Conservation (phyloP, 129 eudicot genomes). For the Centella asiatica region DNA sequence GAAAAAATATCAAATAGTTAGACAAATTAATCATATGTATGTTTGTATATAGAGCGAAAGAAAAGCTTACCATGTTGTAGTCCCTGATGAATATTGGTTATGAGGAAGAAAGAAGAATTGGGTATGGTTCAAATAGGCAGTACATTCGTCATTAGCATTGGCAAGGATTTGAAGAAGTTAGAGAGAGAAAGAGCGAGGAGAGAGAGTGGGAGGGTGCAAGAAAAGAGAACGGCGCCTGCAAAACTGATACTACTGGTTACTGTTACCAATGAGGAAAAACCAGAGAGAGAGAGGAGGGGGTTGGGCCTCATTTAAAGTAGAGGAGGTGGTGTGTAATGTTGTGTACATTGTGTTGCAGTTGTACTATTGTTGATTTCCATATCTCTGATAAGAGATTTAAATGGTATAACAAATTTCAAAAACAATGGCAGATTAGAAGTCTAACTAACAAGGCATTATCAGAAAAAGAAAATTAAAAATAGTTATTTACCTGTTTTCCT, state of each 20-base stretch:
- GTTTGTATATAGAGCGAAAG: not conserved
- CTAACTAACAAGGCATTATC: not conserved
- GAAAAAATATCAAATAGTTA: constrained; percentile 5
- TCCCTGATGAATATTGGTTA: not conserved
- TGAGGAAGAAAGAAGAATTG: not conserved
- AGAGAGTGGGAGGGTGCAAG: constrained; percentile 8
- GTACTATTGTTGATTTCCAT: not conserved
- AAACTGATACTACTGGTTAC: constrained; percentile 16
- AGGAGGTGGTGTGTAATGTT: constrained; percentile 4
- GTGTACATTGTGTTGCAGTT: constrained; percentile 7
- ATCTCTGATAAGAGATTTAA: not conserved
- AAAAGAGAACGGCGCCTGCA: constrained; percentile 55
- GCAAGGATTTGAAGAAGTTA: not conserved
- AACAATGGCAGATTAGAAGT: too few species aligned
- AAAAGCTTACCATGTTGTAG: constrained; percentile 21
- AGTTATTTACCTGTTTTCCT: too few species aligned
- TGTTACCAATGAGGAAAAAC: constrained; percentile 32
- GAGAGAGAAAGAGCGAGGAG: not conserved
- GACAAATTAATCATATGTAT: not conserved
- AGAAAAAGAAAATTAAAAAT: too few species aligned
- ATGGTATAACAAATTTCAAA: not conserved
- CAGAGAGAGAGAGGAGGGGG: constrained; percentile 1
- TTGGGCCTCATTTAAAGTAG: constrained; percentile 4
- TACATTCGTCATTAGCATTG: not conserved
- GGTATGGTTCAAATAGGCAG: not conserved